phyloP scores from a whole-genome alignment of 192 early-diverging fungal species.

The Backusella mclennaniae region DNA sequence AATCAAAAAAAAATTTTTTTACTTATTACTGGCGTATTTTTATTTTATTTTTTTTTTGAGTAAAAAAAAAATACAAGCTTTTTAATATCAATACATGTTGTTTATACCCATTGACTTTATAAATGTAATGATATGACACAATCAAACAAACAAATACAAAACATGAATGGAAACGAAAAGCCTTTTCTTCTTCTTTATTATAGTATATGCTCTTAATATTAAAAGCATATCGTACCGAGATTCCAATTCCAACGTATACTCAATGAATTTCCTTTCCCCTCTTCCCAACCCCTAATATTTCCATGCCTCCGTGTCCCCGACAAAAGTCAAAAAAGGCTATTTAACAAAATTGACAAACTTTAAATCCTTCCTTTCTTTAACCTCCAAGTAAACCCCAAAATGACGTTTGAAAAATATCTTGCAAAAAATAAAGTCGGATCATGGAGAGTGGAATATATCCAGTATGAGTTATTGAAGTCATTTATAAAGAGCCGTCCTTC shows the following conservation, averaged over 20 bases:
- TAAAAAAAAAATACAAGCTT: too few relatives aligned
- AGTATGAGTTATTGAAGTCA: constrained; percentile 19
- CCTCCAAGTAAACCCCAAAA: constrained; percentile 23
- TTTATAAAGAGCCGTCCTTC: constrained; percentile 17
- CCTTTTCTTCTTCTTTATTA: background rate
- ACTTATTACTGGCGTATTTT: too few relatives aligned
- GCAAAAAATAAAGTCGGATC: constrained; percentile 53
- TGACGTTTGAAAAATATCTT: constrained; percentile 87
- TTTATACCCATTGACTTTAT: too few relatives aligned
- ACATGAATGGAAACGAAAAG: background rate
- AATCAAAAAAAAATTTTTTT: background rate
- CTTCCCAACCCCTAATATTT: background rate
- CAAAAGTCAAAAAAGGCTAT: background rate
- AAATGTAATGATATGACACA: background rate
- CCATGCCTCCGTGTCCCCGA: background rate
- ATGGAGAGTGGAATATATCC: constrained; percentile 23
- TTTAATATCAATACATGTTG: too few relatives aligned
- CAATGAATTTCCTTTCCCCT: background rate
- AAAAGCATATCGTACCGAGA: background rate
- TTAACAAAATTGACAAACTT: background rate
- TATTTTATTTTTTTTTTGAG: too few relatives aligned
- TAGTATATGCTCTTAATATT: background rate
- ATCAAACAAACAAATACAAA: background rate
- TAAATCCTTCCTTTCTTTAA: background rate
- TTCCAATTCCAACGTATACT: background rate